A percentile compares a stretch with the other conserved stretches of the same genome.
Conservation (phyloP, 1,284 basidiomycete species). For the Agaricales sp. region DNA sequence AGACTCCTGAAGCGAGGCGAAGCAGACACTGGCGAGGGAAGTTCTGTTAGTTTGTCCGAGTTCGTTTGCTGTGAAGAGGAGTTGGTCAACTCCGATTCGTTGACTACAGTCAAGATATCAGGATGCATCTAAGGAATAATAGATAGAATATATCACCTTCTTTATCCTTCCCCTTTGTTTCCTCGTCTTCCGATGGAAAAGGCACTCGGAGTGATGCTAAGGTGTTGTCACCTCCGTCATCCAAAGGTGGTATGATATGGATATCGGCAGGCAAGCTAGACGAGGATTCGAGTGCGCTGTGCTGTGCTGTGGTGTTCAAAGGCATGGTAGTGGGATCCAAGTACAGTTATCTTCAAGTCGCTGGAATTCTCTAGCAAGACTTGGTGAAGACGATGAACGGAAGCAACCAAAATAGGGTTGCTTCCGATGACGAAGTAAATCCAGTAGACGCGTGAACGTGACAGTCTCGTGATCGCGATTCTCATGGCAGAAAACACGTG, state of each 20-base stretch:
- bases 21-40: not conserved
- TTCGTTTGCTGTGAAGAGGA: slow-evolving; percentile 1
- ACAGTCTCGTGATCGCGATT: no score
- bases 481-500: no score
- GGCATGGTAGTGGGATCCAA: not conserved
- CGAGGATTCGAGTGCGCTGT: not conserved
- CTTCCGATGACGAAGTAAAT: no score
- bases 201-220: not conserved
- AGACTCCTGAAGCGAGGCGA: not conserved
- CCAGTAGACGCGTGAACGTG: no score
- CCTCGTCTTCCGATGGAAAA: not conserved
- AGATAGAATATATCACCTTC: not conserved
- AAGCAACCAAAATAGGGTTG: no score
- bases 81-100: not conserved
- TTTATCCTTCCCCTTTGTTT: no score
- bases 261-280: not conserved
- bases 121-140: not conserved
- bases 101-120: not conserved
- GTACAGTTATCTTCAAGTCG: not conserved
- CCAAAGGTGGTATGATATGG: not conserved
- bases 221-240: not conserved
- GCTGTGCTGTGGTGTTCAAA: not conserved
- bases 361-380: not conserved
- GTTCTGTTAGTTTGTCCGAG: not conserved
- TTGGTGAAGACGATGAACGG: no score